A percentile compares a stretch with the other conserved stretches of the same genome.
phyloP scores from a whole-genome alignment of 345 rosid genomes.

The Turnera subulata region DNA sequence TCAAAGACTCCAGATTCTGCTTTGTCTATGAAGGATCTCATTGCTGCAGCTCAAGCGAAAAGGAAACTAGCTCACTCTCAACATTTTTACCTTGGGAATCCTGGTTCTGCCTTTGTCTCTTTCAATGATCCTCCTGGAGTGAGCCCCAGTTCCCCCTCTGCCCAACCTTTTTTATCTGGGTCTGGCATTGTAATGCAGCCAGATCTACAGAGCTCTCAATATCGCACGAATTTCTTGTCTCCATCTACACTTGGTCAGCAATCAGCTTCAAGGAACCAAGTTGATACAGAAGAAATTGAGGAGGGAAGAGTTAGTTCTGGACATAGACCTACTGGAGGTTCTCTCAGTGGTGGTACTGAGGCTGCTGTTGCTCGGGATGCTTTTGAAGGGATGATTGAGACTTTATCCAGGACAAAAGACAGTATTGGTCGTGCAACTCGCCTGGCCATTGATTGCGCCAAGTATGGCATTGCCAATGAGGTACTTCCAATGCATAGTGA shows the following conservation, averaged over 20 bases:
- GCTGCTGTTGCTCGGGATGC: conserved; percentile 96
- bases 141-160: conserved; percentile 49
- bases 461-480: conserved; percentile 91
- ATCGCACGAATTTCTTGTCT: conserved; percentile 32
- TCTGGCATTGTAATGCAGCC: conserved; percentile 30
- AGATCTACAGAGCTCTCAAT: conserved; percentile 41
- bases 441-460: conserved; percentile 92
- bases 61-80: conserved; percentile 73
- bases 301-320: conserved; percentile 65
- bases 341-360: conserved; percentile 84
- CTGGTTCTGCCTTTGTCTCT: conserved; percentile 30
- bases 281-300: conserved; percentile 56
- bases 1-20: conserved; percentile 56
- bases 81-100: conserved; percentile 39
- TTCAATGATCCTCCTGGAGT: conserved; percentile 36
- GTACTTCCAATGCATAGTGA: conserved; percentile 30
- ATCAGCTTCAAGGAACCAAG: conserved; percentile 31
- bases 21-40: conserved; percentile 73
- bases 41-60: conserved; percentile 94
- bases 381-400: conserved; percentile 99
- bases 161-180: conserved; percentile 45
- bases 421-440: conserved; percentile 98
- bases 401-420: conserved; percentile 92
- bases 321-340: conserved; percentile 51
- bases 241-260: conserved; percentile 46